Evolutionary conservation across 345 rosid species (phyloP).

Genomic region (Mangifera indica): DNA sequence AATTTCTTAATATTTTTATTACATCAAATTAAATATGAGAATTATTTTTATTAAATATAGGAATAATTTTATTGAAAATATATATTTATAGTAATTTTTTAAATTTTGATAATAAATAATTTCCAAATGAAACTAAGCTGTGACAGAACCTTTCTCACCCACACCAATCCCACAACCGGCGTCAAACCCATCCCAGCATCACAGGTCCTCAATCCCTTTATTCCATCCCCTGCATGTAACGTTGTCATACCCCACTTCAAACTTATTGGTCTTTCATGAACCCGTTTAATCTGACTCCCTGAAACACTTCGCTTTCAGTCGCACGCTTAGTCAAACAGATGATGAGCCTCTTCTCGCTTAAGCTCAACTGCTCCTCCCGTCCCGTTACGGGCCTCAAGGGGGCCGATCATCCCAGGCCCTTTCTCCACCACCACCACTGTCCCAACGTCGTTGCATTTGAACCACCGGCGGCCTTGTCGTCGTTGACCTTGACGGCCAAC

Average conservation of each 20-base stretch:
- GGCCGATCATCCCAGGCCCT: slow-evolving; percentile 8
- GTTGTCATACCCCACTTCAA: neutral
- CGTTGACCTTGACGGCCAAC: slow-evolving; percentile 42
- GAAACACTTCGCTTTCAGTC: neutral
- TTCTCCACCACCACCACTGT: slow-evolving; percentile 16
- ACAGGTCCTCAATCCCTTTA: neutral
- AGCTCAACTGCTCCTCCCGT: slow-evolving; percentile 31
- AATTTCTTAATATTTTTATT: no score
- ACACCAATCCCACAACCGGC: neutral
- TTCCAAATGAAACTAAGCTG: neutral
- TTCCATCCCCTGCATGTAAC: neutral
- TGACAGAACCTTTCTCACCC: neutral
- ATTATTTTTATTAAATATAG: no score
- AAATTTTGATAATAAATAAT: no score
- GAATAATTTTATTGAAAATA: no score
- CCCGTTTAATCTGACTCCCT: no score
- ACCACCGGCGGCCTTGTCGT: slow-evolving; percentile 41
- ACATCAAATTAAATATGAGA: no score
- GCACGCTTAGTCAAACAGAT: neutral
- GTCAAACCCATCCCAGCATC: neutral
- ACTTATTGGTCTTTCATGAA: neutral
- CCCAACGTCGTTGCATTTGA: slow-evolving; percentile 31
- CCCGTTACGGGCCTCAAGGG: slow-evolving; percentile 24
- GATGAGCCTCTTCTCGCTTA: slow-evolving; percentile 40
- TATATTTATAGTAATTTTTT: no score